Evolutionary conservation across 148 eudicot genomes (phyloP), one percentile per base, ranked within the genome.

Genomic region (Arctostaphylos glauca): DNA sequence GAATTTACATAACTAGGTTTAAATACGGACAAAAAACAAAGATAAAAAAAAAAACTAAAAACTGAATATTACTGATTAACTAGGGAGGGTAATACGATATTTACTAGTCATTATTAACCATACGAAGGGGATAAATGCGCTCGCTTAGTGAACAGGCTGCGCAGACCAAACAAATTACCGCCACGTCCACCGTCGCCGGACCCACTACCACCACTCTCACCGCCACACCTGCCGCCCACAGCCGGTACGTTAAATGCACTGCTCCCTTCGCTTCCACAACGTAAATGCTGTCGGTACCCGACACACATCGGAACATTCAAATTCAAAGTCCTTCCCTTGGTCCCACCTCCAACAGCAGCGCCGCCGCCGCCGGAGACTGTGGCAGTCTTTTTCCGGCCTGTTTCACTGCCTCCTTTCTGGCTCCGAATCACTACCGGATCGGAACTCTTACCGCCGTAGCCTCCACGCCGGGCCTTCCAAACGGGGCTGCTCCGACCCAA

Each of bases 401-500:
- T 10, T 19, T 81, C 83, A 13, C n/a, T 48, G 23, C 48, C 84
- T 55, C 82, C 85, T 56, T 83, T 83, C 78, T 50, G 81, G 31
- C 81, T 83, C 76, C 86, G 80, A 9, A 25, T 81, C 50, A 50
- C 83, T 75, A 9, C 44, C 38, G 66, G 53, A 3, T 85, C 91
- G 49, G 59, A 81, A 53, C 83, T 76, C 80, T 84, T 74, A 21
- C 75, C 53, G 5, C 73, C 86, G 23, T 59, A 81, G n/a, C 67
- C 86, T 48, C 76, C 82, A 15, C 91, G 89, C 38, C 89, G 91
- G 67, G 81, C 89, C 62, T 92, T 93, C 99, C 98, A 94, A 0
- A 96, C 95, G 19, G 99, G 99, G 82, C 98, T 96, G 43, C 89
- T 80, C 84, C 99, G 92, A 71, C 97, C 97, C 84, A 94, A 73